Evolutionary conservation across 179 eudicot genomes (phyloP).

Genomic region (Sideroxylon spinosum): DNA sequence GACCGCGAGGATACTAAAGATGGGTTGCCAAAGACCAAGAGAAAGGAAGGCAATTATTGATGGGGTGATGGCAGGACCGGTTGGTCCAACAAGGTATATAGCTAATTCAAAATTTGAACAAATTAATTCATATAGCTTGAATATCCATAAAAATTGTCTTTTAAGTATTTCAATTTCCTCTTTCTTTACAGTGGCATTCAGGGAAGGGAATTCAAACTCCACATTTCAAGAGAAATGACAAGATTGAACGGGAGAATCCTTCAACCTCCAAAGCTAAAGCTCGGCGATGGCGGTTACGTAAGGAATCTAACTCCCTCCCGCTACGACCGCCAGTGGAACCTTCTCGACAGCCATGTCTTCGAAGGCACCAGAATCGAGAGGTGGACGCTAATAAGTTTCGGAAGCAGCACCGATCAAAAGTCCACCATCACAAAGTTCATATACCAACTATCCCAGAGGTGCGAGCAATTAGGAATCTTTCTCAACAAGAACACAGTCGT

Average conservation of each 20-base stretch:
- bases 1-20: slow-evolving; percentile 64
- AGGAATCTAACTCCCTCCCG: slow-evolving; percentile 60
- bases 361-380: slow-evolving; percentile 76
- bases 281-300: slow-evolving; percentile 64
- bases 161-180: background rate
- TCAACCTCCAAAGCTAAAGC: slow-evolving; percentile 78
- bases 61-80: slow-evolving; percentile 66
- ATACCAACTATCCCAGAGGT: slow-evolving; percentile 60
- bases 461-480: slow-evolving; percentile 76
- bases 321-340: slow-evolving; percentile 85
- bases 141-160: background rate
- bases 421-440: slow-evolving; percentile 59
- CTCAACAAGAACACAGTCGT: slow-evolving; percentile 52
- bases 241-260: slow-evolving; percentile 75
- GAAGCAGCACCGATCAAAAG: slow-evolving; percentile 63
- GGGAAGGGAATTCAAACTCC: slow-evolving; percentile 67
- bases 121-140: background rate
- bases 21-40: slow-evolving; percentile 83
- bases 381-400: slow-evolving; percentile 86
- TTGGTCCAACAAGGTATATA: slow-evolving; percentile 94
- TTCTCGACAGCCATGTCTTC: slow-evolving; percentile 73
- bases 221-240: slow-evolving; percentile 75
- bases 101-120: background rate
- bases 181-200: slow-evolving; percentile 56
- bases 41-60: slow-evolving; percentile 73